Evolutionary conservation across 2,329 filamentous ascomycete genomes (phyloP).

Genomic region (Fusarium pininemorale): DNA sequence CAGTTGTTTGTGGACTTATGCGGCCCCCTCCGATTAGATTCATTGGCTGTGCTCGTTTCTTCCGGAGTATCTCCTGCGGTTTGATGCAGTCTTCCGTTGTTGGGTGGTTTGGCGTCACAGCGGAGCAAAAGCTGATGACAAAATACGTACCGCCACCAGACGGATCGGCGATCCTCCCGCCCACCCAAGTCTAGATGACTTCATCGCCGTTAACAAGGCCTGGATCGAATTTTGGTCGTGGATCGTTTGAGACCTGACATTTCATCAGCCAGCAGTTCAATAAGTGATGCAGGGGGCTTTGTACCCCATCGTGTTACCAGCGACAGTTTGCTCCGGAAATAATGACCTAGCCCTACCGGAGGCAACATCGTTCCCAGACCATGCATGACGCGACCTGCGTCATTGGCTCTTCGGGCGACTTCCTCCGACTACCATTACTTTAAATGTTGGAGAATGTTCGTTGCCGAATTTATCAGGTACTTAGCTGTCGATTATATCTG

Average conservation of each 20-base stretch:
- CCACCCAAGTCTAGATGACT: conserved; percentile 36
- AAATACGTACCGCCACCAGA: conserved; percentile 20
- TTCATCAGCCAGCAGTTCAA: background rate
- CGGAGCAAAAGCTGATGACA: conserved; percentile 18
- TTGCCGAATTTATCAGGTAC: background rate
- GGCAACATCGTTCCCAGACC: conserved; percentile 13
- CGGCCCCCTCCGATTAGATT: background rate
- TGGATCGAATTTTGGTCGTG: conserved; percentile 31
- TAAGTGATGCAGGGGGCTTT: conserved; percentile 14
- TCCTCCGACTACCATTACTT: conserved; percentile 30
- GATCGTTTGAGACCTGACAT: conserved; percentile 25
- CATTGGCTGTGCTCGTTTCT: background rate
- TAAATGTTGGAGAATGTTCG: conserved; percentile 7
- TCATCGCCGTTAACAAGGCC: conserved; percentile 30
- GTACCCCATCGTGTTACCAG: conserved; percentile 3
- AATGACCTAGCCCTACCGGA: conserved; percentile 23
- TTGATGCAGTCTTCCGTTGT: background rate
- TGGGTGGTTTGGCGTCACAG: conserved; percentile 22
- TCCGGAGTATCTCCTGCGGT: background rate
- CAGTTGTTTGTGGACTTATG: background rate
- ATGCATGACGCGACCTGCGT: conserved; percentile 43
- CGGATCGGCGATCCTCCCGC: conserved; percentile 34
- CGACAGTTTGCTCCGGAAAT: conserved; percentile 15
- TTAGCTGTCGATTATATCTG: background rate
- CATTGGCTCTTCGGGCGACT: conserved; percentile 35